Evolutionary conservation across 2,329 filamentous ascomycete species (phyloP).

Genomic region (Arthrobotrys sinensis): DNA sequence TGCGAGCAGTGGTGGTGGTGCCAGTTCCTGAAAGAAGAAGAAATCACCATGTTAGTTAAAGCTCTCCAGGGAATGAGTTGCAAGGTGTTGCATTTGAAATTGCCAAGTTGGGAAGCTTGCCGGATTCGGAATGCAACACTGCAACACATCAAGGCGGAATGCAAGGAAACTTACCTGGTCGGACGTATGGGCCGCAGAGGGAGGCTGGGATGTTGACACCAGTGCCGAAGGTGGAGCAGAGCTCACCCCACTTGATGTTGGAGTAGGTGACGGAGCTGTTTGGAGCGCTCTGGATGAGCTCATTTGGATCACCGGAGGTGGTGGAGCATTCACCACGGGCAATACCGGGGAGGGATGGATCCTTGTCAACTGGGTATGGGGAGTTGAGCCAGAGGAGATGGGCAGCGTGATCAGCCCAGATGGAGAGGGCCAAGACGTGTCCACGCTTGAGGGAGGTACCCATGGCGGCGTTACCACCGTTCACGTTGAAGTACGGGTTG

Average conservation of each 20-base stretch:
- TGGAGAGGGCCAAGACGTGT: slow-evolving; percentile 77
- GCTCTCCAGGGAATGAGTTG: background rate
- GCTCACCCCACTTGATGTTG: slow-evolving; percentile 75
- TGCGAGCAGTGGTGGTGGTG: slow-evolving; percentile 26
- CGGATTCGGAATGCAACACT: slow-evolving; percentile 4
- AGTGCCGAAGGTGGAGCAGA: slow-evolving; percentile 71
- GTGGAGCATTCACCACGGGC: slow-evolving; percentile 73
- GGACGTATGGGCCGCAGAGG: slow-evolving; percentile 43
- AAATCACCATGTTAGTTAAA: background rate
- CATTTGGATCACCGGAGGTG: slow-evolving; percentile 71
- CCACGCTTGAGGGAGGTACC: slow-evolving; percentile 72
- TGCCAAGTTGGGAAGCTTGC: slow-evolving; percentile 22
- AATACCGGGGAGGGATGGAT: slow-evolving; percentile 69
- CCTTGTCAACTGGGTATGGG: slow-evolving; percentile 72
- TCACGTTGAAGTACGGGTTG: slow-evolving; percentile 71
- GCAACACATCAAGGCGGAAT: slow-evolving; percentile 6
- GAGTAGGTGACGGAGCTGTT: slow-evolving; percentile 73
- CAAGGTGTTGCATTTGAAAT: background rate
- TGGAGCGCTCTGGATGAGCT: slow-evolving; percentile 70
- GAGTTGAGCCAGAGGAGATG: slow-evolving; percentile 84
- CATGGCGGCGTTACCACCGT: slow-evolving; percentile 74
- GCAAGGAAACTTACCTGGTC: slow-evolving; percentile 51
- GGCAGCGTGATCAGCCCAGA: slow-evolving; percentile 78
- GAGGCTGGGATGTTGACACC: slow-evolving; percentile 43
- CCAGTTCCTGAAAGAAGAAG: background rate